phyloP scores from a whole-genome alignment of 1,284 basidiomycete species.

The Apiotrichum mycotoxinovorans region DNA sequence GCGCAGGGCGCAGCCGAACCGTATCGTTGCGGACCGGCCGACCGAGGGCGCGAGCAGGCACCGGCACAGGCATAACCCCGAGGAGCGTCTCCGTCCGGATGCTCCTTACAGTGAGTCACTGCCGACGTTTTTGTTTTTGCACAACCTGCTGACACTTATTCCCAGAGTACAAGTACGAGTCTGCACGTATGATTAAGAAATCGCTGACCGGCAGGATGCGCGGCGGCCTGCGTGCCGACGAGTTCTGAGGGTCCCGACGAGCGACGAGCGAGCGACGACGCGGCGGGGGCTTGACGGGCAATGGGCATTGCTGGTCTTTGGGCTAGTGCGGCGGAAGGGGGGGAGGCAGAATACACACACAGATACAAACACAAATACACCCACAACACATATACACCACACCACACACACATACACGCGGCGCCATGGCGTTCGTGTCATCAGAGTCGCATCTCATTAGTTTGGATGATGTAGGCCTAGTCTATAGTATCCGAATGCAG shows the following conservation, averaged over 20 bases:
- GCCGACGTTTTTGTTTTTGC: neutral
- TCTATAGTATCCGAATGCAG: constrained; percentile 5
- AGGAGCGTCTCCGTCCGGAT: constrained; percentile 41
- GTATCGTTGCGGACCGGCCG: constrained; percentile 2
- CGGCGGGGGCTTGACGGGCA: too few relatives aligned
- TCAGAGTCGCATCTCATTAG: constrained; percentile 1
- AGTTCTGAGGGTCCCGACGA: constrained; percentile 35
- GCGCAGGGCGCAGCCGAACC: constrained; percentile 3
- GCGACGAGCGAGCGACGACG: too few relatives aligned
- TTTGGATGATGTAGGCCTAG: neutral
- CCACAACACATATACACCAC: too few relatives aligned
- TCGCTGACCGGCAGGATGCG: constrained; percentile 26
- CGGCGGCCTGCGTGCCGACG: constrained; percentile 44
- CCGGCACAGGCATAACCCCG: constrained; percentile 13
- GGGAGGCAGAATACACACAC: too few relatives aligned
- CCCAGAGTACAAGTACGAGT: constrained; percentile 4
- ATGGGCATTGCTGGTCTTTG: too few relatives aligned
- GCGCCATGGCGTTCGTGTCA: neutral
- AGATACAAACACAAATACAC: too few relatives aligned
- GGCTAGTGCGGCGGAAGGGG: too few relatives aligned
- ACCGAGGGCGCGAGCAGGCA: constrained; percentile 12
- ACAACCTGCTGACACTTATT: neutral
- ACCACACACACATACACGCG: neutral
- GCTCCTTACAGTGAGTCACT: constrained; percentile 48
- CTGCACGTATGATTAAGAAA: neutral